Base-by-base conservation (phyloP, 257 asterid species). In the Gentiana straminea region DNA sequence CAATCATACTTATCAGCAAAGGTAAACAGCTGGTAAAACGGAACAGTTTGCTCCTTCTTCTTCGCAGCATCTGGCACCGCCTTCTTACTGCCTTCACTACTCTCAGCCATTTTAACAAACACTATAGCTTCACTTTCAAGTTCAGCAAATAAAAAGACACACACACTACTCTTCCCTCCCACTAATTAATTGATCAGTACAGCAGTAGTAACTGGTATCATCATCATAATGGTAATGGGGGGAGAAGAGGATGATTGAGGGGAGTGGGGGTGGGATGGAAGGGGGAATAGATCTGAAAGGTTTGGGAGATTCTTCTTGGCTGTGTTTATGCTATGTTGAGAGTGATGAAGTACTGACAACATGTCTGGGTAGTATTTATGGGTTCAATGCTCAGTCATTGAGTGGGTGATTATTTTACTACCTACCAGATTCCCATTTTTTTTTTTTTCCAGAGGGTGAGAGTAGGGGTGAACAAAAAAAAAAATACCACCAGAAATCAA, bases 31-130 rank as follows among this genome's bases (percentile, higher is more conserved):
- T 74, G 60, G 24, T 71, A 71, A 61, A 78, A 78, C 5, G 84
- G 81, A 6, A 78, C 63, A 32, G 74, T 68, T 41, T 71, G 84
- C 49, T 78, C 84, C 61, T 78, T 78, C 68, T 74, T 78, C 70
- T 74, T 74, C 71, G 66, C 84, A 5, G 76, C 68, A 48, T 71
- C 84, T 52, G 68, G 68, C 76, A 68, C 58, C 66, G 72, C 24
- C 66, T 71, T 74, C 24, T 24, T 24, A 24, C 24, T 24, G 43
- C 68, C 78, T 51, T 74, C 81, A 2, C 57, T 48, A 8, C 56
- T 57, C 43, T 78, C 84, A 35, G 81, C 81, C 84, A 78, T 78
- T 57, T 43, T 9, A 35, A 7, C 44, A 39, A 41, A 39, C 45
- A 39, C 45, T 41, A 5, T 41, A 41, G 46, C 9, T 41, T 5